Base-by-base conservation (phyloP, 352 stramenopile genomes). In the Albugo laibachii region DNA sequence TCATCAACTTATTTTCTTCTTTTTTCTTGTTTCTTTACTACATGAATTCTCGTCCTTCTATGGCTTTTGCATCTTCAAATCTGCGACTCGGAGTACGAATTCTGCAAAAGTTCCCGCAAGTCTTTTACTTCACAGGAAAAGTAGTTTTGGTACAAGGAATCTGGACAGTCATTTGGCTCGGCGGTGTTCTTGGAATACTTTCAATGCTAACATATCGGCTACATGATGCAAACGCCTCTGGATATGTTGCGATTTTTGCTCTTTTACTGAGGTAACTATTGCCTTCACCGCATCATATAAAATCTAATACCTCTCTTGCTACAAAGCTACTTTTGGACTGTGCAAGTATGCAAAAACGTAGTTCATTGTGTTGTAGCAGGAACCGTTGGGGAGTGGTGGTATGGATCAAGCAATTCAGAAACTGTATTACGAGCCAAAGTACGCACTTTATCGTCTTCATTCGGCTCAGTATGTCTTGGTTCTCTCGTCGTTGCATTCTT, bases 381-480 rank as follows among this genome's bases (percentile, higher is more conserved):
- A 45, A 60, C 76, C 0, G 74, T 92, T 13, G 75, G 76, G 19
- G 79, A 92, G 48, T 92, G 79, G 79, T 92, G 79, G 79, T 83
- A 83, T 40, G 74, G 73, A 39, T 51, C 69, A 13, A 69, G 87
- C 48, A 72, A 87, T 15, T 52, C 55, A 11, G 76, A 83, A 42
- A 84, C 75, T 3, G 71, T 89, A 14, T 66, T 78, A 35, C 71
- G 79, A 1, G 61, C 79, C 12, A 58, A 70, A 50, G 70, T 62
- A 8, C 73, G 79, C 39, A 67, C 73, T 3, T 50, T 85, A 13
- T 80, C 75, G 31, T 77, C 76, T 21, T 85, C 76, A 20, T 57
- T 92, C 19, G 79, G 79, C 16, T 88, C 79, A 5, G 87, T 92
- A 49, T 89, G 79, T 50, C 45, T 92, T 6, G 79, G 79, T 0